Percentiles rank a stretch among this genome's conserved stretches.
Evolutionary conservation across 1,284 basidiomycete genomes (phyloP).

Genomic region (Leccinum subspadiceum): DNA sequence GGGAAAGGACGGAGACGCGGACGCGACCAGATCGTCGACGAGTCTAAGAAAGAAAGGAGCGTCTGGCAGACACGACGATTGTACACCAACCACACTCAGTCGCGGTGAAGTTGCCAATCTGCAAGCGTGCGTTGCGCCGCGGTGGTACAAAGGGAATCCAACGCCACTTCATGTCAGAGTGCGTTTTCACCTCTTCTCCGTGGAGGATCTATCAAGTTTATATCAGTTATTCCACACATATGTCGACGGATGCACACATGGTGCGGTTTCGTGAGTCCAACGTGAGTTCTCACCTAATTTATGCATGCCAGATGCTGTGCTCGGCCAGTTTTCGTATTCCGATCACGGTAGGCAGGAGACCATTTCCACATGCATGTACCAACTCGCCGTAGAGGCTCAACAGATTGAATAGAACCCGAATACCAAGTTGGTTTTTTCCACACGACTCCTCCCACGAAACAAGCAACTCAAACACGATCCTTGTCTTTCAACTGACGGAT

Average conservation of each 20-base stretch:
- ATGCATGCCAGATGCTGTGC: constrained; percentile 4
- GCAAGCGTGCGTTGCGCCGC: constrained; percentile 53
- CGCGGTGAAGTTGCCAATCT: constrained; percentile 46
- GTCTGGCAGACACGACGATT: constrained; percentile 64
- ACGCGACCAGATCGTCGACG: constrained; percentile 56
- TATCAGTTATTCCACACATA: constrained; percentile 48
- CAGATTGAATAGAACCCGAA: not conserved
- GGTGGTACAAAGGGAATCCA: constrained; percentile 55
- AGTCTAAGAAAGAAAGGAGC: constrained; percentile 39
- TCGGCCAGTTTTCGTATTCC: constrained; percentile 37
- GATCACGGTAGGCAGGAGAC: constrained; percentile 70
- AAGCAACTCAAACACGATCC: constrained; percentile 70
- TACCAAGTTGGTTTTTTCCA: not conserved
- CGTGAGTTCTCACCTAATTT: not conserved
- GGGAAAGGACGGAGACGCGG: constrained; percentile 49
- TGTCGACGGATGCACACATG: constrained; percentile 65
- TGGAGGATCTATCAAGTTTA: constrained; percentile 15
- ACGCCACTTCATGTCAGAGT: constrained; percentile 13
- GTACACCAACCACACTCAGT: constrained; percentile 41
- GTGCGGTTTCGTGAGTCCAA: constrained; percentile 44
- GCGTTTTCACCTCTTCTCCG: constrained; percentile 11
- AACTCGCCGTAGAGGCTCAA: not conserved
- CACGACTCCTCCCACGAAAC: constrained; percentile 47
- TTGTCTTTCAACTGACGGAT: constrained; percentile 65
- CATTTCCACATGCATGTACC: constrained; percentile 45